Percentiles rank a stretch among this genome's conserved stretches.
Conservation (phyloP, 441 rosid genomes). For the Eruca vesicaria region DNA sequence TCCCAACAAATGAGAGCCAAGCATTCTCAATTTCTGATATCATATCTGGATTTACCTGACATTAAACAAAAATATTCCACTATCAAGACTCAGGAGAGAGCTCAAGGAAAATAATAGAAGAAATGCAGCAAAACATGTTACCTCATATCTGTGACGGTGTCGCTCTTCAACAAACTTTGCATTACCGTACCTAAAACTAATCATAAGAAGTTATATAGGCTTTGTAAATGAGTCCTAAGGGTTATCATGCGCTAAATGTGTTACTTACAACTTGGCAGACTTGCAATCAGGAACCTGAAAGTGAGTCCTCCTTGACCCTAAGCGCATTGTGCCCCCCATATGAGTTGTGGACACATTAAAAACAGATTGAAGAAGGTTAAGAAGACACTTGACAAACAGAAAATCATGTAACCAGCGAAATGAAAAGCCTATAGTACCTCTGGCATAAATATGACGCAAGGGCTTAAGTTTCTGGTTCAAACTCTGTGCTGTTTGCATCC, state of each 20-base stretch:
- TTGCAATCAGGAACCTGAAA: conserved; percentile 58
- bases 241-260: neutral
- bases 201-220: conserved; percentile 1
- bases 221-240: neutral
- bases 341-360: conserved; percentile 86
- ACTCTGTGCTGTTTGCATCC: conserved; percentile 93
- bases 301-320: conserved; percentile 85
- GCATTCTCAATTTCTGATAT: conserved; percentile 68
- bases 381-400: neutral
- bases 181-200: conserved; percentile 57
- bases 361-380: conserved; percentile 31
- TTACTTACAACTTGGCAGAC: conserved; percentile 76
- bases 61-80: neutral
- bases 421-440: conserved; percentile 49
- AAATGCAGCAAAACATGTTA: conserved; percentile 11
- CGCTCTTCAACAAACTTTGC: conserved; percentile 71
- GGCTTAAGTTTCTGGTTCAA: conserved; percentile 72
- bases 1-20: conserved; percentile 85
- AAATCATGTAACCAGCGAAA: conserved; percentile 6
- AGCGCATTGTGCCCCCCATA: conserved; percentile 95
- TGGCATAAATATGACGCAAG: conserved; percentile 95
- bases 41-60: conserved; percentile 87
- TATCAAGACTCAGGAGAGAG: neutral
- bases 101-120: neutral
- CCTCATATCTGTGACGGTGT: conserved; percentile 97